Evolutionary conservation across 805 yeast species (phyloP), one percentile per base, ranked within the genome.

Genomic region (Kodamaea kakaduensis): DNA sequence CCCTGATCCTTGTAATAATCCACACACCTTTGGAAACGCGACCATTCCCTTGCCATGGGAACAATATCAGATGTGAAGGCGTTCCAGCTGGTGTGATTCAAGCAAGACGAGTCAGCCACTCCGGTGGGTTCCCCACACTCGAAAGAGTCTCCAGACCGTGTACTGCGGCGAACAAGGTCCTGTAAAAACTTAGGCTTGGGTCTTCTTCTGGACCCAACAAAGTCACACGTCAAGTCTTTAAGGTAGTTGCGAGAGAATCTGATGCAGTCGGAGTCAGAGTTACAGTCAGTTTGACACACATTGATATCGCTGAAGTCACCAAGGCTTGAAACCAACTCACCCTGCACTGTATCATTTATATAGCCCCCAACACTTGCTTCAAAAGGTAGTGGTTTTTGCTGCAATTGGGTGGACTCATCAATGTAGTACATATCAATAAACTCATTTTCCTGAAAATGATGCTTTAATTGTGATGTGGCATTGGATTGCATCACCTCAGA

Each of bases 181-280:
- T 48, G 56, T 2, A 59, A 16, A 23, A 50, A 47, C 36, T 54
- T 51, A 1, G 69, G 65, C 9, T 53, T 20, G 18, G 59, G 61
- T 38, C 56, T 61, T 3, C 66, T 52, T 31, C 71, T 46, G 1
- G 71, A 61, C 2, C 59, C 59, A 5, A 62, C 38, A 37, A 62
- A 64, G 2, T 45, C 45, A 10, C 40, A 17, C 12, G 45, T 38
- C 4, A 14, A 21, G 1, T 19, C 27, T 17, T 47, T 38, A 8
- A 48, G 25, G 9, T 36, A 22, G 32, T 48, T 51, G 20, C 22
- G 34, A 6, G 40, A 24, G 17, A 21, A 34, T 12, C 9, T 25
- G 8, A 9, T 21, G 6, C 18, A 8, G 4, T 30, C 30, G 9
- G 22, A 17, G 20, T 16, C 17, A 9, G 6, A 25, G 12, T 17